These are phyloP conservation scores for Tetrahymena malaccensis DNA, from an alignment of 73 alveolate genomes.

Conservation along the genomic window DNA sequence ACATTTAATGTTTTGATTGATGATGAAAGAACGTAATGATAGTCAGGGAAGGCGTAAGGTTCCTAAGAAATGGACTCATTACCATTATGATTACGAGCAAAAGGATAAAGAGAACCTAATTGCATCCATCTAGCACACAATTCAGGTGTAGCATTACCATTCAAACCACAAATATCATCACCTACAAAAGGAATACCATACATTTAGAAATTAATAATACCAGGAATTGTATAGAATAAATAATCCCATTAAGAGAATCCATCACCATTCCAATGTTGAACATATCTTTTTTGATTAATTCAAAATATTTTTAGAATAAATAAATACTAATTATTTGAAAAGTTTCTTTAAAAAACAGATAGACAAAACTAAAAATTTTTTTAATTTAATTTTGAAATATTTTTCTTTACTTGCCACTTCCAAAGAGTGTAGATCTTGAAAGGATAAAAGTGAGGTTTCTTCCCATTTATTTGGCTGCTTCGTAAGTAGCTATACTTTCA, in stretches of 20 bases:
- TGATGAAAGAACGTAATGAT: background rate
- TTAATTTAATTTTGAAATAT: background rate
- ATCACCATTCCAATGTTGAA: constrained; percentile 84
- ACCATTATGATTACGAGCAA: constrained; percentile 70
- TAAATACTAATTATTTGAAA: too few relatives aligned
- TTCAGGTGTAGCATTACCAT: constrained; percentile 55
- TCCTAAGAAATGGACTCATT: constrained; percentile 60
- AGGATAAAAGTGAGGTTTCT: constrained; percentile 19
- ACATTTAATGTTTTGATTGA: background rate
- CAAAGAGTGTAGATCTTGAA: constrained; percentile 27
- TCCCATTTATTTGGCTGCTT: constrained; percentile 3
- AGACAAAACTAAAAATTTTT: too few relatives aligned
- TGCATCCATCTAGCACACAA: constrained; percentile 84
- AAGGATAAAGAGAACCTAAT: constrained; percentile 76
- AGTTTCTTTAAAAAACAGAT: too few relatives aligned
- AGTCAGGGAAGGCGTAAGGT: constrained; percentile 65
- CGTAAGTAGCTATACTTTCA: constrained; percentile 22
- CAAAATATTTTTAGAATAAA: too few relatives aligned
- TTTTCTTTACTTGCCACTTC: constrained; percentile 11
- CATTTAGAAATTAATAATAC: constrained; percentile 72
- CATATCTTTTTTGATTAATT: constrained; percentile 40
- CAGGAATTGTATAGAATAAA: constrained; percentile 70
- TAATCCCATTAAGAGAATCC: constrained; percentile 57
- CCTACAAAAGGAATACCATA: constrained; percentile 92
- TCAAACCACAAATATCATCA: constrained; percentile 85